phyloP scores from a whole-genome alignment of 805 yeast genomes.

The Danielia oregonensis region DNA sequence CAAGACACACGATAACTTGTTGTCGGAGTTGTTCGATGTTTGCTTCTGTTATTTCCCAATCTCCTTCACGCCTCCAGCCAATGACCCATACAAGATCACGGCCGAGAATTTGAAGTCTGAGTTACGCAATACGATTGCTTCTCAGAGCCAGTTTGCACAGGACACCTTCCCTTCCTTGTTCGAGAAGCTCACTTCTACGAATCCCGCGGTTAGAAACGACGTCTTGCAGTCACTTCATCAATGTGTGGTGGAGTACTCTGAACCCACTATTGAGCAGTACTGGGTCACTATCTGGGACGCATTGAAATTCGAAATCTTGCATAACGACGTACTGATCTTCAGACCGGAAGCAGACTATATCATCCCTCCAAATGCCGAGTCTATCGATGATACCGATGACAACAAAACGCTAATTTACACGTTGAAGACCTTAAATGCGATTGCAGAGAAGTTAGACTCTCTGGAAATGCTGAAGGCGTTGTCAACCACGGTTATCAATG shows the following conservation, averaged over 20 bases:
- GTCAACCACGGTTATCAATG: constrained; percentile 26
- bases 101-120: constrained; percentile 63
- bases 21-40: constrained; percentile 78
- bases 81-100: constrained; percentile 82
- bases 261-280: constrained; percentile 46
- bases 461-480: constrained; percentile 33
- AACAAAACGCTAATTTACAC: constrained; percentile 34
- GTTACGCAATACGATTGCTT: constrained; percentile 59
- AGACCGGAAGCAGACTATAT: constrained; percentile 21
- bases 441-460: constrained; percentile 33
- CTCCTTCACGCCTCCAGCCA: constrained; percentile 86
- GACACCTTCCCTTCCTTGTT: constrained; percentile 75
- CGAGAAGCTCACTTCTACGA: constrained; percentile 75
- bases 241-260: constrained; percentile 53
- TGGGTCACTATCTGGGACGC: constrained; percentile 87
- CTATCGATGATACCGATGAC: constrained; percentile 33
- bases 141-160: constrained; percentile 59
- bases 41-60: constrained; percentile 96
- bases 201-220: constrained; percentile 70
- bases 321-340: constrained; percentile 50
- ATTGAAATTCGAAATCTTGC: constrained; percentile 82
- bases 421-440: constrained; percentile 24
- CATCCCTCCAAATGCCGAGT: constrained; percentile 23
- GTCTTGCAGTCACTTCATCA: constrained; percentile 57
- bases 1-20: constrained; percentile 35